Percentiles rank a stretch among this genome's conserved stretches.
These are phyloP conservation scores for Myrica gale DNA, from an alignment of 306 rosid genomes.

Conservation along the genomic window DNA sequence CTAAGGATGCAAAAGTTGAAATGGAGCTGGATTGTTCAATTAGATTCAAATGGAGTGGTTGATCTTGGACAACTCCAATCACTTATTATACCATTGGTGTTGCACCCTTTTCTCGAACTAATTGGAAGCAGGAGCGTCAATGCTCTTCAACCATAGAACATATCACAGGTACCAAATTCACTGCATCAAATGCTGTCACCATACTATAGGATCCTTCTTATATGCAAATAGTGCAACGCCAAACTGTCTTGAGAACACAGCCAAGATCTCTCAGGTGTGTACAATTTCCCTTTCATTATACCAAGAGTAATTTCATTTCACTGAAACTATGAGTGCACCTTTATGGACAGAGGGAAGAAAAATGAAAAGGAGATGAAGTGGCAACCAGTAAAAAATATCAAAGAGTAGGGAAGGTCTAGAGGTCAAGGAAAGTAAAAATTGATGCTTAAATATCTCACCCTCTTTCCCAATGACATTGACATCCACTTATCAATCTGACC, in stretches of 20 bases:
- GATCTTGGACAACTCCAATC: neutral
- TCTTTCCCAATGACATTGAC: conserved; percentile 76
- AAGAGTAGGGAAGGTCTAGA: conserved; percentile 4
- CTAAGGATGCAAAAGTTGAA: neutral
- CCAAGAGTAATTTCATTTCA: neutral
- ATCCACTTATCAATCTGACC: conserved; percentile 82
- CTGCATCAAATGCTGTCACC: neutral
- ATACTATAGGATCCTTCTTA: neutral
- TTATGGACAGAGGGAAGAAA: neutral
- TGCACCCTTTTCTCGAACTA: neutral
- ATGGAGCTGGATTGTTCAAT: neutral
- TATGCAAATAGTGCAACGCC: neutral
- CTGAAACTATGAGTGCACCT: neutral
- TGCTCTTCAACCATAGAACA: neutral
- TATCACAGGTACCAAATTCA: neutral
- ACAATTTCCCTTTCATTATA: neutral
- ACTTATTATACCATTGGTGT: neutral
- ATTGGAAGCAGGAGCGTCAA: neutral
- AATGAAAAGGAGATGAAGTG: neutral
- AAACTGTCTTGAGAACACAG: neutral
- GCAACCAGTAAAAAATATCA: neutral
- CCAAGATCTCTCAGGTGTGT: neutral
- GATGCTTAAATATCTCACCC: conserved; percentile 53
- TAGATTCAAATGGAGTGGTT: neutral
- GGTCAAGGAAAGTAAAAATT: conserved; percentile 11